Base-by-base conservation (phyloP, 2,329 filamentous ascomycete genomes). In the Penicillium rolfsii region DNA sequence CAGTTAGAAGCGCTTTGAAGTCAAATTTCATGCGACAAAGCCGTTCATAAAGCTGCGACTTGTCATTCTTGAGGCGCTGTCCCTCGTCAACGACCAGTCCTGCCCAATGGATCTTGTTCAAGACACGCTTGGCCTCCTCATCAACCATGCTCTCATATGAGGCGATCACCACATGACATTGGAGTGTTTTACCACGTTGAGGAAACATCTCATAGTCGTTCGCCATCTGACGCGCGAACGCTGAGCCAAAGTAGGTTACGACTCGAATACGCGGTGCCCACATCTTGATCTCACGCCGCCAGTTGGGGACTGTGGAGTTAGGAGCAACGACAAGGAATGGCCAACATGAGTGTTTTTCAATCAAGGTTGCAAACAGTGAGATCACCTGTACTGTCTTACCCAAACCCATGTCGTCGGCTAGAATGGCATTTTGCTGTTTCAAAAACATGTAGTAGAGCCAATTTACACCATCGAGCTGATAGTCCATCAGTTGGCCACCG, bases 371-470 rank as follows among this genome's bases (percentile, higher is more conserved):
- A 62, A 98, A 84, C 64, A 97, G 85, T 2, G 89, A 87, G 62
- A 98, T 90, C 55, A 97, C 88, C 74, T 99, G 95, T 35, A 99
- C 91, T 0, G 95, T 99, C 80, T 99, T 99, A 35, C 95, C 95
- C 1, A 99, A 85, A 43, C 95, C 95, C 95, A 99, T 99, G 73
- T 99, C 95, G 72, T 99, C 95, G 0, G 95, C 95, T 6, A 98
- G 84, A 60, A 98, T 94, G 30, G 93, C 90, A 70, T 95, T 98
- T 71, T 91, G 88, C 67, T 88, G 84, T 54, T 85, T 83, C 70
- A 93, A 90, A 82, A 91, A 98, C 72, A 95, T 95, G 74, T 91
- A 93, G 61, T 97, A 89, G 2, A 99, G 85, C 93, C 95, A 99
- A 70, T 98, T 97, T 55, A 97, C 81, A 22, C 95, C 95, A 61